Percentiles rank a stretch among this genome's conserved stretches.
phyloP scores from a whole-genome alignment of 1,284 basidiomycete species.

The Taiwanofungus camphoratus region DNA sequence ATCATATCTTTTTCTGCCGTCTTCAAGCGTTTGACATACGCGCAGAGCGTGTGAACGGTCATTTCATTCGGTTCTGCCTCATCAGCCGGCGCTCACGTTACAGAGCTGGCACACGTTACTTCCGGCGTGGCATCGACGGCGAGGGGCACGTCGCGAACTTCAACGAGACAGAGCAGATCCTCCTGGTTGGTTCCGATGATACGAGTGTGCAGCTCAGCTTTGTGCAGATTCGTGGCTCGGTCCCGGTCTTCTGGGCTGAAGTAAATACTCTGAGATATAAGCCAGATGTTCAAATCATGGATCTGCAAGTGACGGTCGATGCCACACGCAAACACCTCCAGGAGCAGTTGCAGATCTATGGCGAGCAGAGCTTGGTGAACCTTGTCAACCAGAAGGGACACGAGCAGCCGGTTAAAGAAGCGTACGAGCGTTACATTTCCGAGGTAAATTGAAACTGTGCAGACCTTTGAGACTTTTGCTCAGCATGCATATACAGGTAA shows the following conservation, averaged over 20 bases:
- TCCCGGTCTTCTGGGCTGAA: conserved; percentile 97
- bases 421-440: conserved; percentile 79
- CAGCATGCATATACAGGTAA: conserved; percentile 37
- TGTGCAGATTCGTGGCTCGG: conserved; percentile 91
- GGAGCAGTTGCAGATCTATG: conserved; percentile 74
- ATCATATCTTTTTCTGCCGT: too few species aligned
- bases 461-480: conserved; percentile 1
- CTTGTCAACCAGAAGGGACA: conserved; percentile 95
- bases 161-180: conserved; percentile 91
- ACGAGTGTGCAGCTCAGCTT: conserved; percentile 68
- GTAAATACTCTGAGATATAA: conserved; percentile 96
- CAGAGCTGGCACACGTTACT: conserved; percentile 96
- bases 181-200: conserved; percentile 63
- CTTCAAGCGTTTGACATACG: conserved; percentile 82
- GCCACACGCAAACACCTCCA: conserved; percentile 75
- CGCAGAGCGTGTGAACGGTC: conserved; percentile 70
- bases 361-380: conserved; percentile 81
- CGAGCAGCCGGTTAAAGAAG: conserved; percentile 95
- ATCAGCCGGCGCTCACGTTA: conserved; percentile 91
- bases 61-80: conserved; percentile 80
- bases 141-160: conserved; percentile 86
- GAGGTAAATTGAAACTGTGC: conserved; percentile 35
- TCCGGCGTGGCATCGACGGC: conserved; percentile 88
- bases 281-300: conserved; percentile 83
- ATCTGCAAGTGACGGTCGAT: conserved; percentile 43